A percentile compares a stretch with the other conserved stretches of the same genome.
These are phyloP conservation scores for Amanita molliuscula DNA, from an alignment of 768 basidiomycete species.

Conservation along the genomic window DNA sequence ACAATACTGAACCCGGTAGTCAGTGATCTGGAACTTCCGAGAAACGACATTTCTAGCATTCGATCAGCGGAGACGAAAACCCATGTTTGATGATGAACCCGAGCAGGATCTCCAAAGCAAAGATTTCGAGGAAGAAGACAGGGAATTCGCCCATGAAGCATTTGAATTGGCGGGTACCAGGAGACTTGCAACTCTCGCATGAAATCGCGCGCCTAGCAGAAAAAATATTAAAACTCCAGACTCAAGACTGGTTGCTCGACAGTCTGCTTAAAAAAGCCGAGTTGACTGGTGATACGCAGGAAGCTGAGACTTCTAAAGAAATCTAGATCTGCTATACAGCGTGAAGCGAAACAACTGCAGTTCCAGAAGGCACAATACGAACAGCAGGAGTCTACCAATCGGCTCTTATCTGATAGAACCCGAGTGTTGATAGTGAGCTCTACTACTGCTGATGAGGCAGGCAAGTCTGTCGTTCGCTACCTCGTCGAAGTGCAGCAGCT, in stretches of 20 bases:
- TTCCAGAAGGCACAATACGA: constrained; percentile 94
- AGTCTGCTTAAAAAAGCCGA: constrained; percentile 92
- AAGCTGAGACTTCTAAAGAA: constrained; percentile 77
- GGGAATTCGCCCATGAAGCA: constrained; percentile 21
- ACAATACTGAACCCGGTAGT: constrained; percentile 4
- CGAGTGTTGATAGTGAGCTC: constrained; percentile 79
- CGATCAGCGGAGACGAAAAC: constrained; percentile 15
- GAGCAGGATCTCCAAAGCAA: constrained; percentile 38
- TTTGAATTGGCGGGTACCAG: constrained; percentile 78
- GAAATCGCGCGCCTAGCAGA: constrained; percentile 75
- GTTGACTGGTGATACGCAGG: constrained; percentile 80
- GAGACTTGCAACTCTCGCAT: constrained; percentile 79
- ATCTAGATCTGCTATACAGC: constrained; percentile 70
- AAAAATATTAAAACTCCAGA: constrained; percentile 66
- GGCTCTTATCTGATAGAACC: constrained; percentile 76
- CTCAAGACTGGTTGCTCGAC: constrained; percentile 77
- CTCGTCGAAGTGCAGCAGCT: constrained; percentile 88
- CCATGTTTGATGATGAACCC: constrained; percentile 19
- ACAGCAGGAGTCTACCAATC: constrained; percentile 87
- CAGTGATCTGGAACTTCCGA: background rate
- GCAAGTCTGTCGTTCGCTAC: constrained; percentile 87
- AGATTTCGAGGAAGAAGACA: constrained; percentile 24
- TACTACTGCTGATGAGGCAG: constrained; percentile 71
- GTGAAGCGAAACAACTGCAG: constrained; percentile 73
- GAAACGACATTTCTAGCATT: constrained; percentile 2